These are phyloP conservation scores for Ambrosia hybrid DNA, from an alignment of 140 eudicot genomes.

Conservation along the genomic window DNA sequence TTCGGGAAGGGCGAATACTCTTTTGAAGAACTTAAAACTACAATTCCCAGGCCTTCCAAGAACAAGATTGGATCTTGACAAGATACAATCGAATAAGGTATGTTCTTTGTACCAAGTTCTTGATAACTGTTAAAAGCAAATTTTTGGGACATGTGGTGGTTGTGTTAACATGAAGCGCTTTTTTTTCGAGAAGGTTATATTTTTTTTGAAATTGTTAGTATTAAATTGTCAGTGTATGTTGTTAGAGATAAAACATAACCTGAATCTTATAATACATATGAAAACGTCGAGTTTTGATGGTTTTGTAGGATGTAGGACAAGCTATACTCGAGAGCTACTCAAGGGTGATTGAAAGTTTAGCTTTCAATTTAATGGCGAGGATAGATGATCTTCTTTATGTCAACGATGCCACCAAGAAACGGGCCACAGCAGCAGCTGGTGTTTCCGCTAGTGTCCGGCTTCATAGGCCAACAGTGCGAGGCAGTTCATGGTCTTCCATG, in stretches of 20 bases:
- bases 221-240: no score
- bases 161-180: neutral
- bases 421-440: slow-evolving; percentile 43
- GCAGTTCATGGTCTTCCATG: slow-evolving; percentile 39
- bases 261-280: neutral
- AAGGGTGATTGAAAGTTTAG: slow-evolving; percentile 83
- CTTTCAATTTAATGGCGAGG: slow-evolving; percentile 78
- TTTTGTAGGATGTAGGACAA: slow-evolving; percentile 79
- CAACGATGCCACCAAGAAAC: slow-evolving; percentile 67
- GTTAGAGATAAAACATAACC: neutral
- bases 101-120: slow-evolving; percentile 1
- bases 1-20: slow-evolving; percentile 62
- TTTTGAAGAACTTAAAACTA: slow-evolving; percentile 55
- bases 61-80: slow-evolving; percentile 75
- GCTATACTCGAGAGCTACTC: slow-evolving; percentile 91
- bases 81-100: slow-evolving; percentile 84
- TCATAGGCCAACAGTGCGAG: slow-evolving; percentile 23
- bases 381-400: slow-evolving; percentile 77
- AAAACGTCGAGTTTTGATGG: neutral
- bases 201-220: no score
- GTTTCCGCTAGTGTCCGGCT: slow-evolving; percentile 19
- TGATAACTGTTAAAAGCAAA: neutral
- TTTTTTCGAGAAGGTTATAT: no score
- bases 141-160: neutral
- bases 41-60: slow-evolving; percentile 83